phyloP scores from a whole-genome alignment of 371 early-diverging fungal species.

The Smittium culicis region DNA sequence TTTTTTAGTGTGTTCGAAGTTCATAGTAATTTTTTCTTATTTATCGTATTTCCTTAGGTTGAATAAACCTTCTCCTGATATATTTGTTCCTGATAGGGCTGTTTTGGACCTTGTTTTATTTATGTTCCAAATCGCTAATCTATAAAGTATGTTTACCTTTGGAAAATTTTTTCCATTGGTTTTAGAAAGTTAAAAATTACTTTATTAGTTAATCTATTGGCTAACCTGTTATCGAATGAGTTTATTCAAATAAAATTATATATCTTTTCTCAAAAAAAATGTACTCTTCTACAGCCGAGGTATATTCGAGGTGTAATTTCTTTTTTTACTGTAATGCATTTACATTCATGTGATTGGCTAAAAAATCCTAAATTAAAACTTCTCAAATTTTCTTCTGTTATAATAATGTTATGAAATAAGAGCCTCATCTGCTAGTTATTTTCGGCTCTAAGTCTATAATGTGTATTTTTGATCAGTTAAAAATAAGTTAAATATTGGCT shows the following conservation, averaged over 20 bases:
- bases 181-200: too few relatives aligned
- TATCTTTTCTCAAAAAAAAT: not conserved
- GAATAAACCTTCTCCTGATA: not conserved
- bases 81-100: not conserved
- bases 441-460: not conserved
- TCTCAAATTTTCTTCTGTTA: not conserved
- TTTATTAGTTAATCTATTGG: too few relatives aligned
- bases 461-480: not conserved
- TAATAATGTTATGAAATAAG: not conserved
- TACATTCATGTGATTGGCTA: not conserved
- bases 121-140: not conserved
- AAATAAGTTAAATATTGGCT: not conserved
- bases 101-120: not conserved
- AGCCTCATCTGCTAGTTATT: not conserved
- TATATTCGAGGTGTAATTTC: not conserved
- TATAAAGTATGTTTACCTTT: too few relatives aligned
- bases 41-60: not conserved
- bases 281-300: not conserved
- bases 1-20: not conserved
- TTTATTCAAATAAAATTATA: too few relatives aligned
- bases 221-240: too few relatives aligned
- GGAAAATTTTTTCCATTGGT: too few relatives aligned
- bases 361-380: not conserved
- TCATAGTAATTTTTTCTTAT: not conserved
- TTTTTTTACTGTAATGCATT: not conserved